phyloP scores from a whole-genome alignment of 164 flowering plant genomes.

The Cinnamomum chago region DNA sequence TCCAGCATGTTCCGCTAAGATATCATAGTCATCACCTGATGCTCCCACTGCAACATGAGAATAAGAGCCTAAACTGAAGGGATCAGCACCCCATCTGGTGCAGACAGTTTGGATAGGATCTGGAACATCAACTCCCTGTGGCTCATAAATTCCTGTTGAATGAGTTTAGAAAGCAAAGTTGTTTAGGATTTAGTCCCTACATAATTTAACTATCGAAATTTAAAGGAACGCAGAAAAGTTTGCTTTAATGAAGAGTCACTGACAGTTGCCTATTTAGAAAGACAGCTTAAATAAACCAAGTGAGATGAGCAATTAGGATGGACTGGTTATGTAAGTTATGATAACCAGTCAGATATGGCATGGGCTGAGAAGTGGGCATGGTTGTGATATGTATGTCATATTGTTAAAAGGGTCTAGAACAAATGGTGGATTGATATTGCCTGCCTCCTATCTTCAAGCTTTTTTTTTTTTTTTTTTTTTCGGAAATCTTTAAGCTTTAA shows the following conservation, averaged over 20 bases:
- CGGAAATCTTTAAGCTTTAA: too few relatives aligned
- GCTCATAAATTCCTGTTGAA: conserved; percentile 70
- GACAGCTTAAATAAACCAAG: too few relatives aligned
- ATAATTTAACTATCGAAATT: neutral
- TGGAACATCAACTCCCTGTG: conserved; percentile 79
- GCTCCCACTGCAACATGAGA: conserved; percentile 85
- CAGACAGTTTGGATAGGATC: conserved; percentile 84
- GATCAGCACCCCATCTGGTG: conserved; percentile 92
- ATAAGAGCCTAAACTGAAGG: conserved; percentile 80
- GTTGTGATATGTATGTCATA: too few relatives aligned
- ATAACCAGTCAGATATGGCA: neutral
- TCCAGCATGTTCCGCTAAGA: conserved; percentile 78
- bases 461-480: too few relatives aligned
- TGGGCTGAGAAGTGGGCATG: too few relatives aligned
- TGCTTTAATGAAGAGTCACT: too few relatives aligned
- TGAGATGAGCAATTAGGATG: neutral
- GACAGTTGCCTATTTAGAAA: too few relatives aligned
- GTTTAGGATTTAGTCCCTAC: neutral
- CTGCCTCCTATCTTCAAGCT: too few relatives aligned
- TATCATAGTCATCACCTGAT: conserved; percentile 85
- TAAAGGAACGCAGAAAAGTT: neutral
- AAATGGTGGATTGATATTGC: too few relatives aligned
- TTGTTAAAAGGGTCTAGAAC: too few relatives aligned
- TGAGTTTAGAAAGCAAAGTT: neutral
- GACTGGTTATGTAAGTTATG: neutral